Conservation (phyloP, 805 yeast genomes). For the Starmerella khaoyaiensis region DNA sequence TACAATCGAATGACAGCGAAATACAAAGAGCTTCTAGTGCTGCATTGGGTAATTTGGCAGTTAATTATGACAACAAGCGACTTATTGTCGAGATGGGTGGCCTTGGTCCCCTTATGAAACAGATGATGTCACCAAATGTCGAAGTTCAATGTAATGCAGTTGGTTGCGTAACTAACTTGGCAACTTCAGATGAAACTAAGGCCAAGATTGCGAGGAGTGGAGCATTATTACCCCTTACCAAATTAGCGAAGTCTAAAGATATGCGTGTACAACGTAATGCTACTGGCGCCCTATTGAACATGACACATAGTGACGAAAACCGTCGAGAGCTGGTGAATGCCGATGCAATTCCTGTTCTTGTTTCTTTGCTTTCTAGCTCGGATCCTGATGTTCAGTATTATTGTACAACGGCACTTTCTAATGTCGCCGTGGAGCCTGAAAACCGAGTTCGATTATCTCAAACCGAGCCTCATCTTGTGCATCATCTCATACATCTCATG, state of each 20-base stretch:
- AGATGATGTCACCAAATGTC: slow-evolving; percentile 92
- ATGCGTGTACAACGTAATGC: slow-evolving; percentile 96
- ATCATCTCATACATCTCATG: slow-evolving; percentile 80
- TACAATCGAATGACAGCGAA: slow-evolving; percentile 81
- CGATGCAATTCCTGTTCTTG: slow-evolving; percentile 94
- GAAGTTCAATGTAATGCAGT: slow-evolving; percentile 99
- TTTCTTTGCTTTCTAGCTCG: slow-evolving; percentile 64
- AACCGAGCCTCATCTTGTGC: slow-evolving; percentile 83
- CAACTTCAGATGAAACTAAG: slow-evolving; percentile 95
- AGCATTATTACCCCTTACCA: slow-evolving; percentile 86
- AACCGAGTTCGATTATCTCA: slow-evolving; percentile 80
- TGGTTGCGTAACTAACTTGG: slow-evolving; percentile 95
- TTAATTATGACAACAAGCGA: slow-evolving; percentile 84
- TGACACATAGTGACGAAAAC: slow-evolving; percentile 96
- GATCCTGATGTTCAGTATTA: slow-evolving; percentile 97
- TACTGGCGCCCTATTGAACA: slow-evolving; percentile 91
- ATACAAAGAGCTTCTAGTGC: slow-evolving; percentile 99
- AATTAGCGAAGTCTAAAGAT: slow-evolving; percentile 86
- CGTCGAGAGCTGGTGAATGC: slow-evolving; percentile 94
- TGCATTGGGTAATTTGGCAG: slow-evolving; percentile 95
- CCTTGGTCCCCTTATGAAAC: slow-evolving; percentile 86
- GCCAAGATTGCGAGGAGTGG: slow-evolving; percentile 93
- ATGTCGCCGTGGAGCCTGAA: slow-evolving; percentile 90
- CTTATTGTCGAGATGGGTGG: slow-evolving; percentile 98
- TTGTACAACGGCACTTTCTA: slow-evolving; percentile 93